Percentiles rank a stretch among this genome's conserved stretches.
These are phyloP conservation scores for Climacium dendroides DNA, from an alignment of 225 moss, liverwort and hornwort species.

Conservation along the genomic window DNA sequence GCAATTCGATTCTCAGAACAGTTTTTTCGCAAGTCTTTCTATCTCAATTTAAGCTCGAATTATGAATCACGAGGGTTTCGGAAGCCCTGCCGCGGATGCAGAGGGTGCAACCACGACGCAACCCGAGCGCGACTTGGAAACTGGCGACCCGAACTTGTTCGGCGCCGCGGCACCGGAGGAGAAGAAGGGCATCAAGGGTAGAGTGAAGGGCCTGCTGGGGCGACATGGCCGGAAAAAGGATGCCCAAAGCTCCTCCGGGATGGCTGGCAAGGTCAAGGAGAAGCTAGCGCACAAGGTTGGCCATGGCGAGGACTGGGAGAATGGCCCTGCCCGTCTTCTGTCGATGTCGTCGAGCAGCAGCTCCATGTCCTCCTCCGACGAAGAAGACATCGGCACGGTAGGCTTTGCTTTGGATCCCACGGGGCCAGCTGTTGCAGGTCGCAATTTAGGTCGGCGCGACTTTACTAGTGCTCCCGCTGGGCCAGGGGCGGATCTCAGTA, in stretches of 20 bases:
- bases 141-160: neutral
- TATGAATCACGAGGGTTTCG: neutral
- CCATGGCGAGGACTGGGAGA: neutral
- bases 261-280: neutral
- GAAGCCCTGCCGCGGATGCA: neutral
- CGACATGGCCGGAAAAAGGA: neutral
- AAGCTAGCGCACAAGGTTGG: neutral
- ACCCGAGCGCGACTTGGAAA: slow-evolving; percentile 19
- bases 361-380: slow-evolving; percentile 30
- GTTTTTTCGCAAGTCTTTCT: neutral
- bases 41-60: neutral
- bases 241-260: neutral
- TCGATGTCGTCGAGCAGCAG: neutral
- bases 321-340: neutral
- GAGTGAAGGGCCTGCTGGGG: slow-evolving; percentile 17
- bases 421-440: slow-evolving; percentile 7
- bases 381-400: slow-evolving; percentile 10
- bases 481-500: slow-evolving; percentile 2
- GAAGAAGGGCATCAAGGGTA: slow-evolving; percentile 21
- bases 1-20: neutral
- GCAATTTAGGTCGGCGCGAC: neutral
- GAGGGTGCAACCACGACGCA: neutral
- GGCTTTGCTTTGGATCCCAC: slow-evolving; percentile 32
- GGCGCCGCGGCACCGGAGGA: slow-evolving; percentile 8
- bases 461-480: neutral